Percentiles rank a stretch among this genome's conserved stretches.
phyloP scores from a whole-genome alignment of 352 stramenopile genomes.

The Phytophthora ohioensis region DNA sequence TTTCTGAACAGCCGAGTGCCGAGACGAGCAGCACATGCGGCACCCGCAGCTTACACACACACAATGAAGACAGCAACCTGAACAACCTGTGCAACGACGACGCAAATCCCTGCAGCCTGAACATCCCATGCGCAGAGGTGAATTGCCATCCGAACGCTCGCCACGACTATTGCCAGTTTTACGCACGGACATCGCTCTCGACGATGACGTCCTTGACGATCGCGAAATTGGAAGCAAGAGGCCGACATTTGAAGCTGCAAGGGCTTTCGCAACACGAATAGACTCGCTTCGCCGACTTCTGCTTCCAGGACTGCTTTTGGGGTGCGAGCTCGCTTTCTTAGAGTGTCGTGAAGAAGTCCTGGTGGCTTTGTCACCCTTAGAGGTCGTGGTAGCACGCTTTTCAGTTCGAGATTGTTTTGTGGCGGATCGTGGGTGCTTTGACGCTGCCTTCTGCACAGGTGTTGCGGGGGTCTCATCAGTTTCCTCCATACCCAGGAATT shows the following conservation, averaged over 20 bases:
- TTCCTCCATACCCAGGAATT: conserved; percentile 58
- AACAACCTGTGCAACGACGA: conserved; percentile 70
- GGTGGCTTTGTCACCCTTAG: conserved; percentile 17
- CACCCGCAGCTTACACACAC: conserved; percentile 75
- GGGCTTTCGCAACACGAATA: conserved; percentile 41
- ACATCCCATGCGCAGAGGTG: conserved; percentile 68
- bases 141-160: conserved; percentile 19
- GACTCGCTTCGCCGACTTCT: conserved; percentile 39
- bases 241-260: conserved; percentile 30
- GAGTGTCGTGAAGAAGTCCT: conserved; percentile 24
- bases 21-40: conserved; percentile 77
- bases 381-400: conserved; percentile 13
- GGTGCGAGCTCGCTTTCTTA: conserved; percentile 22
- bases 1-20: conserved; percentile 65
- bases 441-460: conserved; percentile 6
- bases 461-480: conserved; percentile 1
- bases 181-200: conserved; percentile 32
- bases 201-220: conserved; percentile 29
- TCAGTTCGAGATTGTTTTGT: conserved; percentile 25
- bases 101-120: conserved; percentile 68
- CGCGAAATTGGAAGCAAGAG: conserved; percentile 17
- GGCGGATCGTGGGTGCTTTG: conserved; percentile 19
- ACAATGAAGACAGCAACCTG: conserved; percentile 74
- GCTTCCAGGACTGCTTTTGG: conserved; percentile 23
- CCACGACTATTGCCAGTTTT: conserved; percentile 21